Conservation (phyloP, 208 protist species). For the Angomonas deanei region DNA sequence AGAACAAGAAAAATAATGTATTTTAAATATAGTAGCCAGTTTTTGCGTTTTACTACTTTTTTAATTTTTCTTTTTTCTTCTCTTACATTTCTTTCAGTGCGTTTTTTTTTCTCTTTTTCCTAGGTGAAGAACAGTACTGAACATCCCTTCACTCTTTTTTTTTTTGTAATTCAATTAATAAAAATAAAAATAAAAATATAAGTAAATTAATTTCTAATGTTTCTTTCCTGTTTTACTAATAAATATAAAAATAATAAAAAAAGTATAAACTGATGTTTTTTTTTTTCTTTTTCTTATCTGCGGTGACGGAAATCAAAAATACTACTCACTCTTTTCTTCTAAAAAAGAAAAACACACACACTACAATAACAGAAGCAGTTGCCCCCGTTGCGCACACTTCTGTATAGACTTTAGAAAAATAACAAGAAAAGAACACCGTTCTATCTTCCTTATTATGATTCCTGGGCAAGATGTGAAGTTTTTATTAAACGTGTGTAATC, state of each 20-base stretch:
- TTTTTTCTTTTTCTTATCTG: too few species aligned
- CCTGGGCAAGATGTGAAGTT: slow-evolving; percentile 48
- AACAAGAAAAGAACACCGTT: slow-evolving; percentile 1
- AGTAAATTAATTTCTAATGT: too few species aligned
- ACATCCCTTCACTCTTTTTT: slow-evolving; percentile 7
- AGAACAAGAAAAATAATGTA: slow-evolving; percentile 6
- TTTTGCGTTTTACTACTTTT: slow-evolving; percentile 5
- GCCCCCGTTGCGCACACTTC: too few species aligned
- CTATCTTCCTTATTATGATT: slow-evolving; percentile 14
- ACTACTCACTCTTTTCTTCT: too few species aligned
- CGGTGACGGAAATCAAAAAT: too few species aligned
- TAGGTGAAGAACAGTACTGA: not conserved
- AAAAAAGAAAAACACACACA: too few species aligned
- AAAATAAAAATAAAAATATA: too few species aligned
- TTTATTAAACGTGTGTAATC: slow-evolving; percentile 24
- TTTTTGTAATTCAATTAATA: not conserved
- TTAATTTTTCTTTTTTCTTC: not conserved
- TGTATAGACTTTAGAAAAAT: not conserved
- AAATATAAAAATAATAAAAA: too few species aligned
- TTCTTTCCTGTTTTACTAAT: too few species aligned
- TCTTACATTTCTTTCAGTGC: not conserved
- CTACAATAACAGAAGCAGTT: too few species aligned
- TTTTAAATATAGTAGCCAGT: not conserved
- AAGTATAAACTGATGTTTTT: too few species aligned
- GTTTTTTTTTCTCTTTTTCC: slow-evolving; percentile 4